Evolutionary conservation across 1,139 yeast genomes (phyloP).

Genomic region (Sugiyamaella castrensis): DNA sequence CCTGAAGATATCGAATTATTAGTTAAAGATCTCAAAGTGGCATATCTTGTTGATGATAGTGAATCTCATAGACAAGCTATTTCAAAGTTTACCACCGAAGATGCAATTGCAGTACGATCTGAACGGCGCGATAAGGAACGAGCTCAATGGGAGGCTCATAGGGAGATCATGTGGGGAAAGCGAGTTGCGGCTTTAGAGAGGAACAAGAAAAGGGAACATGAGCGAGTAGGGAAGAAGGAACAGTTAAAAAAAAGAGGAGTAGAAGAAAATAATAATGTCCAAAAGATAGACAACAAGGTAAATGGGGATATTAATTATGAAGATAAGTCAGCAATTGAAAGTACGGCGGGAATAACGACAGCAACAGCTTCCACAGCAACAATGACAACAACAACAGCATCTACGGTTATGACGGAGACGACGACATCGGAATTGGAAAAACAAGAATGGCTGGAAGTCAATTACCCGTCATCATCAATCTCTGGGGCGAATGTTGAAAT

Average conservation of each 20-base stretch:
- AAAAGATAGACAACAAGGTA: not conserved
- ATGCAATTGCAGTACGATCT: slow-evolving; percentile 16
- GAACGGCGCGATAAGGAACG: slow-evolving; percentile 17
- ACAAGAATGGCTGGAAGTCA: slow-evolving; percentile 6
- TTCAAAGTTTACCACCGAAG: slow-evolving; percentile 20
- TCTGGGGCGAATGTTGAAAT: slow-evolving; percentile 3
- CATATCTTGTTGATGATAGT: slow-evolving; percentile 32
- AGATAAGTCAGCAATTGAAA: slow-evolving; percentile 11
- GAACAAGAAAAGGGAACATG: slow-evolving; percentile 3
- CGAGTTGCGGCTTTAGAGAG: slow-evolving; percentile 8
- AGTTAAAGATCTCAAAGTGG: slow-evolving; percentile 42
- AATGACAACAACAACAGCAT: no score
- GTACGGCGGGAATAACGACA: slow-evolving; percentile 21
- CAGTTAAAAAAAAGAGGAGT: not conserved
- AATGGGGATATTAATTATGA: slow-evolving; percentile 3
- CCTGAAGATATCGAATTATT: slow-evolving; percentile 74
- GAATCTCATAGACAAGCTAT: slow-evolving; percentile 34
- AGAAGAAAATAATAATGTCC: not conserved
- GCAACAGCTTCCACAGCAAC: slow-evolving; percentile 21
- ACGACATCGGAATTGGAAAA: not conserved
- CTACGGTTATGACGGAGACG: not conserved
- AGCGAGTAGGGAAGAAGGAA: not conserved
- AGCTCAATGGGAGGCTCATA: slow-evolving; percentile 24
- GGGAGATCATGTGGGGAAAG: slow-evolving; percentile 25
- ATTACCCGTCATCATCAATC: not conserved